Conservation (phyloP, 108 stramenopile species). For the Skeletonema grethae region DNA sequence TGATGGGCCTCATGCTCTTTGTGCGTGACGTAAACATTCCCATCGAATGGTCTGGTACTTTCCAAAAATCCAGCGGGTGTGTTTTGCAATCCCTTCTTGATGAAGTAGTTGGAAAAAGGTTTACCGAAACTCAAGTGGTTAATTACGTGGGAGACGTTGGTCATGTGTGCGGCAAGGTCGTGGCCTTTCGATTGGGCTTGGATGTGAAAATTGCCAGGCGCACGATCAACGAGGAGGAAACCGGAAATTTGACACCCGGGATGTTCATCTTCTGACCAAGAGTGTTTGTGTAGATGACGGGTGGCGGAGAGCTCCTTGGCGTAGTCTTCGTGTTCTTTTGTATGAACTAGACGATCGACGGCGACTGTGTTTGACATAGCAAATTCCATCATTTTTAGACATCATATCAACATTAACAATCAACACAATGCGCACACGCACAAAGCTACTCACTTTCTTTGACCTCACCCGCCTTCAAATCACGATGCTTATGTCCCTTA, state of each 20-base stretch:
- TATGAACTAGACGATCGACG: slow-evolving; percentile 24
- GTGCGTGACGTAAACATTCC: slow-evolving; percentile 79
- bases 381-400: neutral
- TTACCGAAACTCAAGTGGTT: slow-evolving; percentile 87
- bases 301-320: slow-evolving; percentile 40
- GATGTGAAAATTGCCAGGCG: slow-evolving; percentile 97
- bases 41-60: slow-evolving; percentile 78
- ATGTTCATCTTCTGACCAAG: slow-evolving; percentile 68
- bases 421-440: neutral
- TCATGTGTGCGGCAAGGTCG: slow-evolving; percentile 89
- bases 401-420: neutral
- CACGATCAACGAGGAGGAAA: slow-evolving; percentile 87
- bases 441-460: slow-evolving; percentile 28
- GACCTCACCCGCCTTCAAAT: slow-evolving; percentile 39
- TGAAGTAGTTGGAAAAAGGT: slow-evolving; percentile 47
- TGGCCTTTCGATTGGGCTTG: slow-evolving; percentile 85
- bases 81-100: slow-evolving; percentile 37
- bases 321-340: slow-evolving; percentile 35
- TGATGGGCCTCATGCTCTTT: slow-evolving; percentile 92
- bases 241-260: slow-evolving; percentile 86
- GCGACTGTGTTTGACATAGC: slow-evolving; percentile 23
- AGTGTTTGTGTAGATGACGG: slow-evolving; percentile 32
- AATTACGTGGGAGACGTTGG: slow-evolving; percentile 91
- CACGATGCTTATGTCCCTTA: slow-evolving; percentile 43
- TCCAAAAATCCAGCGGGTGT: slow-evolving; percentile 58